Conservation (phyloP, 495 filamentous ascomycete genomes). For the Physcia stellaris region DNA sequence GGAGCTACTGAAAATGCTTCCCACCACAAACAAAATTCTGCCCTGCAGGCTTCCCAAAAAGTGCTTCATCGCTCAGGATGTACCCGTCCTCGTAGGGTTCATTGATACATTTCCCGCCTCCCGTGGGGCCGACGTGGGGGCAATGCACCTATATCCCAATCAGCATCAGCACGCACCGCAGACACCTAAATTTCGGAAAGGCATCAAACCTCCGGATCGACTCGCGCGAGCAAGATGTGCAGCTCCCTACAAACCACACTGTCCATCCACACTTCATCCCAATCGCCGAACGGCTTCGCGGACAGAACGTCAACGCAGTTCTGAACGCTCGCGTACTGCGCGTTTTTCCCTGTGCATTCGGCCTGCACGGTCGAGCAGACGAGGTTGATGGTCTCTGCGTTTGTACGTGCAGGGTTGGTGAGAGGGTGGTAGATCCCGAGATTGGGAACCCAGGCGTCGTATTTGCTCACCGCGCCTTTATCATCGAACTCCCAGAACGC, state of each 20-base stretch:
- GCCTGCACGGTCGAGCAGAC: too few relatives aligned
- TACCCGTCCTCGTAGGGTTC: too few relatives aligned
- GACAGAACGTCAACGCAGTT: background rate
- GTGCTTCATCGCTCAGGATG: too few relatives aligned
- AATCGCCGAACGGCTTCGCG: conserved; percentile 2
- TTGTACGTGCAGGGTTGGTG: too few relatives aligned
- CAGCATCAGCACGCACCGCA: too few relatives aligned
- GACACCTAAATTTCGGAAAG: too few relatives aligned
- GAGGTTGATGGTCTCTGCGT: too few relatives aligned
- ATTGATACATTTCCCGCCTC: background rate
- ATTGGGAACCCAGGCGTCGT: conserved; percentile 11
- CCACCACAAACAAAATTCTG: too few relatives aligned
- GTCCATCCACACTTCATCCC: conserved; percentile 2
- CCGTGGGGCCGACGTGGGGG: conserved; percentile 1
- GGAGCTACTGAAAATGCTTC: too few relatives aligned
- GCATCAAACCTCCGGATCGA: background rate
- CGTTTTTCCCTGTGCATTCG: too few relatives aligned
- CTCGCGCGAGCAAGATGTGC: background rate
- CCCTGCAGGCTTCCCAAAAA: too few relatives aligned
- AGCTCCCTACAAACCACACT: background rate
- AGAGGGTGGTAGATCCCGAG: background rate
- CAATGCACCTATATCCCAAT: conserved; percentile 3
- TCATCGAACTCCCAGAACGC: conserved; percentile 13
- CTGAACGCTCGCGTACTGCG: background rate
- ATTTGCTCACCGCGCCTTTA: conserved; percentile 7